Base-by-base conservation (phyloP, 805 yeast genomes). In the Ogataea haglerorum region DNA sequence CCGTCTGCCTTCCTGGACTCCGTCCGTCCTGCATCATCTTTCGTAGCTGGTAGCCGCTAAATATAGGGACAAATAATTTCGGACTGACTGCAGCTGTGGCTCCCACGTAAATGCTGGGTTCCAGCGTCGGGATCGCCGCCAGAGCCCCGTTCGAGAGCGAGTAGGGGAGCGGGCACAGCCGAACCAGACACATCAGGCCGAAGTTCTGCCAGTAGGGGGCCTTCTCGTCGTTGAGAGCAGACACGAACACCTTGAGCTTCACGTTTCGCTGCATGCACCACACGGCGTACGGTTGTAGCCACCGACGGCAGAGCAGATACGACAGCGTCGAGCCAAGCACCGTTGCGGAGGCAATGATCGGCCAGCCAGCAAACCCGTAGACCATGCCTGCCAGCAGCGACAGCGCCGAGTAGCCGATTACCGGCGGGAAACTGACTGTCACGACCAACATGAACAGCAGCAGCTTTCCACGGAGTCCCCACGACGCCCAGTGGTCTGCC, bases 131-230 rank as follows among this genome's bases (percentile, higher is more conserved):
- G 10, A 91, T 76, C 2, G 95, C 82, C 8, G 95, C 93, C 49
- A 93, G 70, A 0, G 95, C 97, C 4, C 96, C 97, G 55, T 91
- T 91, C 0, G 93, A 82, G 23, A 91, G 67, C 2, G 96, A 88
- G 58, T 89, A 93, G 0, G 98, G 98, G 53, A 91, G 73, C 0
- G 99, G 99, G 52, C 96, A 88, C 42, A 91, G 61, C 40, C 97
- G 70, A 21, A 91, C 73, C 56, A 91, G 68, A 38, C 84, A 75
- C 38, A 91, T 62, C 17, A 93, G 63, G 48, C 80, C 59, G 42
- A 89, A 73, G 43, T 80, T 76, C 49, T 83, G 82, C 40, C 77
- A 75, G 31, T 51, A 58, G 6, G 57, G 36, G 2, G 54, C 54
- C 2, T 52, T 51, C 17, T 49, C 45, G 43, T 87, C 95, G 50